phyloP scores from a whole-genome alignment of 2,329 filamentous ascomycete genomes.

The Diaporthe sp. region DNA sequence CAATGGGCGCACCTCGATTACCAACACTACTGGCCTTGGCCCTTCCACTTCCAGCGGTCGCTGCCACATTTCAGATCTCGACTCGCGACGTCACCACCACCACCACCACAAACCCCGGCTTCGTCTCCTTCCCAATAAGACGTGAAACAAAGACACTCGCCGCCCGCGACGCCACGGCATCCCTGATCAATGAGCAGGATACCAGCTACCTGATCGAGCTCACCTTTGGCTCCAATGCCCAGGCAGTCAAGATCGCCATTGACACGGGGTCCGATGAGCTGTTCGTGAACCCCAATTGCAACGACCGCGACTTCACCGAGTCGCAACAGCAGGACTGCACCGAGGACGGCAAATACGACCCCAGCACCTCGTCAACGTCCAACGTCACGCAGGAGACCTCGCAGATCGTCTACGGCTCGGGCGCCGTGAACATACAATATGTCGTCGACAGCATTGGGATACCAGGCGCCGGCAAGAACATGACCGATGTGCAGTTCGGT shows the following conservation, averaged over 20 bases:
- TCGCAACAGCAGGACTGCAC: conserved; percentile 48
- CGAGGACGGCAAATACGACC: conserved; percentile 52
- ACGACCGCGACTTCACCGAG: conserved; percentile 49
- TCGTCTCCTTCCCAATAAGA: conserved; percentile 35
- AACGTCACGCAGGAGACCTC: conserved; percentile 41
- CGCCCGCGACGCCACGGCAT: conserved; percentile 30
- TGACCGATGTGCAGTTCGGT: conserved; percentile 67
- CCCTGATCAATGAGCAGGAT: conserved; percentile 33
- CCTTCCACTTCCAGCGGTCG: conserved; percentile 29
- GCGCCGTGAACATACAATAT: conserved; percentile 54
- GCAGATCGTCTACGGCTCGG: conserved; percentile 57
- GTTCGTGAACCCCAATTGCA: conserved; percentile 69
- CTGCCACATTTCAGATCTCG: conserved; percentile 6
- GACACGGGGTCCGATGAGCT: conserved; percentile 67
- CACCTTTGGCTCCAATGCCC: conserved; percentile 60
- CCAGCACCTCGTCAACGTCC: conserved; percentile 48
- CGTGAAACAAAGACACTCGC: conserved; percentile 29
- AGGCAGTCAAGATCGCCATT: conserved; percentile 59
- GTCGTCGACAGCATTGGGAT: conserved; percentile 51
- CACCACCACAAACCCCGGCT: conserved; percentile 24
- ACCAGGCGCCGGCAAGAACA: conserved; percentile 43
- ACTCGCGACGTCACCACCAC: conserved; percentile 21
- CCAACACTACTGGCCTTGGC: conserved; percentile 29
- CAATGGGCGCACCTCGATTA: conserved; percentile 19
- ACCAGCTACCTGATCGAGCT: conserved; percentile 42